Conservation (phyloP, 805 yeast species). For the Candida boidinii region DNA sequence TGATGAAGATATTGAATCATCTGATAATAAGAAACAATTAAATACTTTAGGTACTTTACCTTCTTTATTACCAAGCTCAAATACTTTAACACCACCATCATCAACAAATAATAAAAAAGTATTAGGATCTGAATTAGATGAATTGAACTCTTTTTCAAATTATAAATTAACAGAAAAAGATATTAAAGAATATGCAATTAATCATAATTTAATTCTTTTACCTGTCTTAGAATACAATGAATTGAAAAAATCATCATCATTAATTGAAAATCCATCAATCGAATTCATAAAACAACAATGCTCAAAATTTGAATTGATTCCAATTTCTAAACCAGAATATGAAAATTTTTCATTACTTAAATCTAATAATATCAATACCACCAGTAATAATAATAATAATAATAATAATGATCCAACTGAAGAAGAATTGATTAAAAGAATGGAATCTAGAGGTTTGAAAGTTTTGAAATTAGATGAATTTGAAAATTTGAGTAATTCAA, state of each 20-base stretch:
- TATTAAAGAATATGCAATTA: conserved; percentile 22
- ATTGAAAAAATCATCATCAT: conserved; percentile 6
- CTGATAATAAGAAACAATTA: too few relatives aligned
- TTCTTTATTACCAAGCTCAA: too few relatives aligned
- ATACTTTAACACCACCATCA: neutral
- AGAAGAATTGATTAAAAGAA: conserved; percentile 5
- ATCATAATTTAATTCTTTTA: conserved; percentile 12
- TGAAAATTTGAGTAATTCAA: neutral
- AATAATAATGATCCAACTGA: conserved; percentile 7
- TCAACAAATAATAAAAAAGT: neutral
- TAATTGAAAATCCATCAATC: conserved; percentile 1
- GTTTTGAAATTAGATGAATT: neutral
- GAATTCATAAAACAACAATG: conserved; percentile 1
- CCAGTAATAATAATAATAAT: neutral
- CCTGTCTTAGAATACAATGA: conserved; percentile 17
- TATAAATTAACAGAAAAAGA: conserved; percentile 10
- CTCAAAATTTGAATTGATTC: neutral
- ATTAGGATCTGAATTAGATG: conserved; percentile 8
- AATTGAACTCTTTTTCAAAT: conserved; percentile 7
- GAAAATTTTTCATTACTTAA: too few relatives aligned
- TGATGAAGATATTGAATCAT: conserved; percentile 1
- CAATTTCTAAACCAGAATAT: neutral
- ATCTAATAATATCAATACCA: too few relatives aligned
- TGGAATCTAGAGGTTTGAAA: conserved; percentile 4
- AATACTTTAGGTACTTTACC: too few relatives aligned